Evolutionary conservation across 2,329 filamentous ascomycete species (phyloP).

Genomic region (Falciphora oryzae): DNA sequence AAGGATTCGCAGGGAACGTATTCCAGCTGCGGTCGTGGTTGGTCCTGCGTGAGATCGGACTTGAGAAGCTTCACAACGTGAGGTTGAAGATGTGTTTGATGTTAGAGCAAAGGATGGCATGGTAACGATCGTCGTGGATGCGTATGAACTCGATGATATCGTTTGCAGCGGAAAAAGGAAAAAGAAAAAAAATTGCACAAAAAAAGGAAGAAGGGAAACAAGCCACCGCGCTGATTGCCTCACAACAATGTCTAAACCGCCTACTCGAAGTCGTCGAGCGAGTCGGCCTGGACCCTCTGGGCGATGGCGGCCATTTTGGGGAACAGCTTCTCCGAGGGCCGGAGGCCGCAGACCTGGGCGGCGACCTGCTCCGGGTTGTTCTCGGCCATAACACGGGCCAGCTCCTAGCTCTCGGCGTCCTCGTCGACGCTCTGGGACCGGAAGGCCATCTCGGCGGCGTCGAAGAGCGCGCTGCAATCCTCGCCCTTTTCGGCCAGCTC

Average conservation of each 20-base stretch:
- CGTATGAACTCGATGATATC: not conserved
- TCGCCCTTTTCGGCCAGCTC: constrained; percentile 79
- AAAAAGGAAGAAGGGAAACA: not conserved
- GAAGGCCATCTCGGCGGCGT: constrained; percentile 84
- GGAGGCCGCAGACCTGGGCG: constrained; percentile 73
- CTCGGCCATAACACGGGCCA: constrained; percentile 78
- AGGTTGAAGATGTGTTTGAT: no score
- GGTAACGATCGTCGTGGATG: not conserved
- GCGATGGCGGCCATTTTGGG: constrained; percentile 70
- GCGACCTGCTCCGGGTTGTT: constrained; percentile 70
- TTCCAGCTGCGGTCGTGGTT: no score
- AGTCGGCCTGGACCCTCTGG: constrained; percentile 71
- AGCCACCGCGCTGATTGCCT: not conserved
- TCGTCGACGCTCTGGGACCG: constrained; percentile 92
- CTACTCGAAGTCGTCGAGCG: constrained; percentile 19
- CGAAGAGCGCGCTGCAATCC: constrained; percentile 67
- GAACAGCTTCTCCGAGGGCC: constrained; percentile 71
- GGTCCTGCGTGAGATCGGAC: no score
- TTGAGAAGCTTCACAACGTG: no score
- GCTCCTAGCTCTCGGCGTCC: constrained; percentile 81
- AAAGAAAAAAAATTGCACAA: not conserved
- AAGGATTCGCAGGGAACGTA: no score
- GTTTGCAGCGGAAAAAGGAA: no score
- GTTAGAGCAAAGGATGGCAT: no score
- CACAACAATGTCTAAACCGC: not conserved